These are phyloP conservation scores for Zhuliangozyma blackwelliae DNA, from an alignment of 1,139 yeast species.

Conservation along the genomic window DNA sequence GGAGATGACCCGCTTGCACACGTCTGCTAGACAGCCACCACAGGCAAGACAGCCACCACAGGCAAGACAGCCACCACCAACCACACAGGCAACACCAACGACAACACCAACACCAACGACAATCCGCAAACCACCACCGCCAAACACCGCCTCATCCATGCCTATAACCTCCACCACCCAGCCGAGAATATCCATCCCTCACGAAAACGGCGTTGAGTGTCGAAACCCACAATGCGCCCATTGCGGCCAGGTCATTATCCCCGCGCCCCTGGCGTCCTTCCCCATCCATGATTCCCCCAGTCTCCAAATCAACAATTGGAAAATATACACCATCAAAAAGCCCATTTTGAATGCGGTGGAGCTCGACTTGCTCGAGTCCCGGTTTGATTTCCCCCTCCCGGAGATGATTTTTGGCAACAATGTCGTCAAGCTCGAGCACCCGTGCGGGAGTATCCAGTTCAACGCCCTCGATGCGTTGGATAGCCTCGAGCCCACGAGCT, in stretches of 20 bases:
- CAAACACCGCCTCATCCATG: no score
- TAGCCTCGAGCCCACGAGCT: conserved; percentile 43
- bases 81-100: conserved; percentile 1
- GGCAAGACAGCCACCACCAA: no score
- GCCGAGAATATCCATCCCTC: no score
- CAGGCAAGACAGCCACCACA: conserved; percentile 7
- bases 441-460: conserved; percentile 42
- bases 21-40: conserved; percentile 34
- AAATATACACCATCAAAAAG: conserved; percentile 62
- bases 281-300: conserved; percentile 66
- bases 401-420: conserved; percentile 98
- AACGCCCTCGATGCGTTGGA: conserved; percentile 80
- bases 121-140: no score
- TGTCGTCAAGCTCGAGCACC: conserved; percentile 46
- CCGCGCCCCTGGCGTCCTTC: conserved; percentile 61
- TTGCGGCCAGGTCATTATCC: conserved; percentile 70
- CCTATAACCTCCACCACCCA: no score
- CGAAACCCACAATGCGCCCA: conserved; percentile 54
- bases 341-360: conserved; percentile 77
- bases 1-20: conserved; percentile 50
- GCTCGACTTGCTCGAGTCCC: conserved; percentile 59
- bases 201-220: conserved; percentile 17
- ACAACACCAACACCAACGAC: background rate
- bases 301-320: conserved; percentile 70
- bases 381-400: conserved; percentile 78